Conservation (phyloP, 2,329 filamentous ascomycete species). For the Ophiosphaerella korrae region DNA sequence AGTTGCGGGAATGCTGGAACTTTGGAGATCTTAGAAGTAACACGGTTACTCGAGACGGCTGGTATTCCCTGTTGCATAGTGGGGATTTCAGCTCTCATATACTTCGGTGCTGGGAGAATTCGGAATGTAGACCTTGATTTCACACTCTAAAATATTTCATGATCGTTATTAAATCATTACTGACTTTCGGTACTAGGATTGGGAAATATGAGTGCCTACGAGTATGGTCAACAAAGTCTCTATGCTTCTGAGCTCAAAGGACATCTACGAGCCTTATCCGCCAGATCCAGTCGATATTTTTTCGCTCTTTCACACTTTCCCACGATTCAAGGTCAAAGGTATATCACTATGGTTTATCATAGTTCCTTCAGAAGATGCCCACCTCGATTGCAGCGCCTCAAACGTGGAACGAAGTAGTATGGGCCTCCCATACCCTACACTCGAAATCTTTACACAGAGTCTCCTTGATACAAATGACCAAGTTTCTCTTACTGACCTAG, state of each 20-base stretch:
- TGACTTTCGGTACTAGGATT: not conserved
- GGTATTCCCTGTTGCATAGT: constrained; percentile 1
- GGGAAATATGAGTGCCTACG: constrained; percentile 2
- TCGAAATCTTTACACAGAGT: not conserved
- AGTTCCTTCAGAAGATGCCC: constrained; percentile 1
- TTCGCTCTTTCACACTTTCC: constrained; percentile 1
- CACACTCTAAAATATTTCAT: not conserved
- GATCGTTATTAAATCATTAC: not conserved
- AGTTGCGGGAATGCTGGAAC: constrained; percentile 1
- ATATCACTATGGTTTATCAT: constrained; percentile 1
- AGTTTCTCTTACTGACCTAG: not conserved
- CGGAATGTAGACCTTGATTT: not conserved
- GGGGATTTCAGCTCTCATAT: constrained; percentile 1
- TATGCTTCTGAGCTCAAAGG: not conserved
- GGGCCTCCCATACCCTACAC: constrained; percentile 1
- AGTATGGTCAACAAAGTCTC: not conserved
- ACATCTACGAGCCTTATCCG: not conserved
- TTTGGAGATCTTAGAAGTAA: constrained; percentile 1
- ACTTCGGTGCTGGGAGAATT: constrained; percentile 1
- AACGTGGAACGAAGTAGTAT: not conserved
- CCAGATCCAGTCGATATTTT: not conserved
- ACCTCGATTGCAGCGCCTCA: not conserved
- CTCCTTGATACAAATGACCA: not conserved
- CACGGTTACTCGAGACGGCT: constrained; percentile 1
- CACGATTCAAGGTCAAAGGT: constrained; percentile 1